Conservation (phyloP, 805 yeast genomes). For the Candida easanensis region DNA sequence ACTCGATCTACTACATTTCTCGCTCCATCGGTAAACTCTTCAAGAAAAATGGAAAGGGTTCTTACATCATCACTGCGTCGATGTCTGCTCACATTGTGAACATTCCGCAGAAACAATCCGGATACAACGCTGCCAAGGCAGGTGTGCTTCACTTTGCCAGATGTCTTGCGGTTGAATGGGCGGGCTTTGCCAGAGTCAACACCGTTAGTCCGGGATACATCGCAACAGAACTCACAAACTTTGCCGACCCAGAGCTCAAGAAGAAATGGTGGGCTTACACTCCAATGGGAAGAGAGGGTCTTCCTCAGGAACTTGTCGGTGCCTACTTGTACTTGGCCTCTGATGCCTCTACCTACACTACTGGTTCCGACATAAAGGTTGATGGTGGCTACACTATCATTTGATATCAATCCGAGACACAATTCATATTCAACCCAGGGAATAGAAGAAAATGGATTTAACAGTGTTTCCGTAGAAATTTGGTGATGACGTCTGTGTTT, state of each 20-base stretch:
- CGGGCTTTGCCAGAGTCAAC: slow-evolving; percentile 79
- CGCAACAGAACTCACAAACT: slow-evolving; percentile 61
- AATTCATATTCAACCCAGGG: no score
- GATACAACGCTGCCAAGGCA: slow-evolving; percentile 86
- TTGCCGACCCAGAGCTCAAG: slow-evolving; percentile 43
- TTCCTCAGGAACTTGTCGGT: slow-evolving; percentile 72
- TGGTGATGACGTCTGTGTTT: background rate
- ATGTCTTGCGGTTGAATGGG: slow-evolving; percentile 86
- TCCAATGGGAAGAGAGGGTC: slow-evolving; percentile 76
- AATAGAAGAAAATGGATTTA: no score
- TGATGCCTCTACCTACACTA: slow-evolving; percentile 74
- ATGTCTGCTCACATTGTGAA: slow-evolving; percentile 89
- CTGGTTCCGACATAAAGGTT: slow-evolving; percentile 73
- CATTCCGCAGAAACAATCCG: slow-evolving; percentile 83
- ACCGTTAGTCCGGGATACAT: slow-evolving; percentile 87
- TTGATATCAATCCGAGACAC: background rate
- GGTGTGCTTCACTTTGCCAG: slow-evolving; percentile 72
- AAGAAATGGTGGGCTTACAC: slow-evolving; percentile 47
- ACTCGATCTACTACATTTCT: slow-evolving; percentile 80
- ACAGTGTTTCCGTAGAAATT: background rate
- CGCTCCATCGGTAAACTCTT: slow-evolving; percentile 72
- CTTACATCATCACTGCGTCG: slow-evolving; percentile 81
- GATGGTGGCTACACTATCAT: slow-evolving; percentile 71
- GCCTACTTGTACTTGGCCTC: slow-evolving; percentile 79
- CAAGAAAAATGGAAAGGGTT: slow-evolving; percentile 72